A percentile compares a stretch with the other conserved stretches of the same genome.
phyloP scores from a whole-genome alignment of 176 grass and related monocot species.

The Sorghum bicolor region Sorghum_bicolor_NCBIv3 NC_012877.2:52232501-52233000 shows the following conservation, averaged over 20 bases:
- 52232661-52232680: neutral
- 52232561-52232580: neutral
- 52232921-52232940: neutral
- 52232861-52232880: neutral
- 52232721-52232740: neutral
- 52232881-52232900: neutral
- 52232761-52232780: neutral
- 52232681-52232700: neutral
- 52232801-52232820: neutral
- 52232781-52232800: neutral
- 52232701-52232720: neutral
- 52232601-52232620: neutral
- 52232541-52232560: neutral
- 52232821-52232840: neutral
- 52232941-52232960: neutral
- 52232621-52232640: neutral
- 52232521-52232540: neutral
- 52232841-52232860: neutral
- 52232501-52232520: too few species aligned
- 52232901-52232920: neutral
- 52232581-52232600: neutral
- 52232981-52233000: neutral
- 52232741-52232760: neutral
- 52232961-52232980: neutral
- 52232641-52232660: neutral